These are phyloP conservation scores for Phaeosphaeria sp. DNA, from an alignment of 2,329 filamentous ascomycete genomes.

Conservation along the genomic window DNA sequence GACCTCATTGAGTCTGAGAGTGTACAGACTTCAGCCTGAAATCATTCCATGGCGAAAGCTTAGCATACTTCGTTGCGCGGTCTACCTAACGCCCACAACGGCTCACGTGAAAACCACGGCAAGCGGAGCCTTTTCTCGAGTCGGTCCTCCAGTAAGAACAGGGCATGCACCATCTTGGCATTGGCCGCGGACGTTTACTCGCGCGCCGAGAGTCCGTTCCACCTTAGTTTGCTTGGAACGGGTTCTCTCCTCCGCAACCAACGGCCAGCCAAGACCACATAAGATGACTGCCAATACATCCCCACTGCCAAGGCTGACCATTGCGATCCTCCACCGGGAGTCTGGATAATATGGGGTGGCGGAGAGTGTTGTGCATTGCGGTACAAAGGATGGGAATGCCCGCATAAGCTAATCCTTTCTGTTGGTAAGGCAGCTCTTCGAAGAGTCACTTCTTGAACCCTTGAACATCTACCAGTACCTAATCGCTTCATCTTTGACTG, in stretches of 20 bases:
- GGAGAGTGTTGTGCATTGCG: constrained; percentile 3
- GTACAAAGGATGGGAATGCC: constrained; percentile 1
- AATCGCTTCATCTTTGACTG: not conserved
- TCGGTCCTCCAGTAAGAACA: not conserved
- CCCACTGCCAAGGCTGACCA: constrained; percentile 10
- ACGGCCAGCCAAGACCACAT: constrained; percentile 3
- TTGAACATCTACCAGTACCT: not conserved
- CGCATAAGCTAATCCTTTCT: not conserved
- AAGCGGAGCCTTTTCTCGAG: not conserved
- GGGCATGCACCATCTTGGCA: not conserved
- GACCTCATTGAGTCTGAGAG: not conserved
- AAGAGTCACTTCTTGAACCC: not conserved
- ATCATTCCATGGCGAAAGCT: constrained; percentile 9
- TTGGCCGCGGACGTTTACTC: constrained; percentile 1
- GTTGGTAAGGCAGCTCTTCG: not conserved
- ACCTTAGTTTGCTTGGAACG: constrained; percentile 17
- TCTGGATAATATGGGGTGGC: constrained; percentile 23
- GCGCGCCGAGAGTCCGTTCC: constrained; percentile 9
- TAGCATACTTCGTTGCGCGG: constrained; percentile 4
- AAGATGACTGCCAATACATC: constrained; percentile 9
- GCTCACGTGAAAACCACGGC: not conserved
- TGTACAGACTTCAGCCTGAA: constrained; percentile 17
- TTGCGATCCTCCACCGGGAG: constrained; percentile 16
- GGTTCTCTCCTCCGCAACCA: constrained; percentile 8
- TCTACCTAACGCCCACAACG: not conserved